These are phyloP conservation scores for Calocybe indica DNA, from an alignment of 768 basidiomycete genomes.

Conservation along the genomic window DNA sequence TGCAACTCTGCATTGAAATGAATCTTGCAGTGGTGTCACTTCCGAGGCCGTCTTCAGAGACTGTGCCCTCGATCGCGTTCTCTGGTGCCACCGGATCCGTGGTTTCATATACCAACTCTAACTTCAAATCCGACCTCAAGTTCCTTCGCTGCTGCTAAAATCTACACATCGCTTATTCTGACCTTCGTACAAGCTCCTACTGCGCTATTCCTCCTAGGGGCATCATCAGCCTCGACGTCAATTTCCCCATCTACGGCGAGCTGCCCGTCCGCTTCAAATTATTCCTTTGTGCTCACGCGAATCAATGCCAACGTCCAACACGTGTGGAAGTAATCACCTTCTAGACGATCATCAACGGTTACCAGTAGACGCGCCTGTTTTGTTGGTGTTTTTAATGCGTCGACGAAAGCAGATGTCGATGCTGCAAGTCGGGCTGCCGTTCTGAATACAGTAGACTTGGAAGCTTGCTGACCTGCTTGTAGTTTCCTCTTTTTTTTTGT, in stretches of 20 bases:
- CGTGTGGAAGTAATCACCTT: constrained; percentile 36
- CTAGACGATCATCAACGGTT: constrained; percentile 34
- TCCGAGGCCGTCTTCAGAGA: constrained; percentile 42
- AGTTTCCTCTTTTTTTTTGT: too few relatives aligned
- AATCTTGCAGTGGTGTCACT: constrained; percentile 32
- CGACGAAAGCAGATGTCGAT: constrained; percentile 35
- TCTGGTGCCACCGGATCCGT: constrained; percentile 34
- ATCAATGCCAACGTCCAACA: constrained; percentile 21
- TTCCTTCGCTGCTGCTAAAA: constrained; percentile 29
- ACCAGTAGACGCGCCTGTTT: constrained; percentile 28
- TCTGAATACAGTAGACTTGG: constrained; percentile 24
- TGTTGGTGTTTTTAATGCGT: constrained; percentile 40
- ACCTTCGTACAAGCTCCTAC: constrained; percentile 31
- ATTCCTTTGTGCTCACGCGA: constrained; percentile 41
- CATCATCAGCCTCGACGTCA: constrained; percentile 42
- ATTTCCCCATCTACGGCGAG: constrained; percentile 33
- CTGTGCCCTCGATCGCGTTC: constrained; percentile 45
- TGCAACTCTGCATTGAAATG: constrained; percentile 19
- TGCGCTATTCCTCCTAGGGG: constrained; percentile 32
- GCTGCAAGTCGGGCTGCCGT: constrained; percentile 36
- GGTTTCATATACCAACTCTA: constrained; percentile 39
- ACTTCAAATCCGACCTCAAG: constrained; percentile 30
- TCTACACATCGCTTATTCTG: constrained; percentile 38
- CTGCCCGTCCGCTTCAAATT: constrained; percentile 30
- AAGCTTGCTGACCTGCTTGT: constrained; percentile 24